These are phyloP conservation scores for Silene uniflora DNA, from an alignment of 148 eudicot genomes.

Conservation along the genomic window DNA sequence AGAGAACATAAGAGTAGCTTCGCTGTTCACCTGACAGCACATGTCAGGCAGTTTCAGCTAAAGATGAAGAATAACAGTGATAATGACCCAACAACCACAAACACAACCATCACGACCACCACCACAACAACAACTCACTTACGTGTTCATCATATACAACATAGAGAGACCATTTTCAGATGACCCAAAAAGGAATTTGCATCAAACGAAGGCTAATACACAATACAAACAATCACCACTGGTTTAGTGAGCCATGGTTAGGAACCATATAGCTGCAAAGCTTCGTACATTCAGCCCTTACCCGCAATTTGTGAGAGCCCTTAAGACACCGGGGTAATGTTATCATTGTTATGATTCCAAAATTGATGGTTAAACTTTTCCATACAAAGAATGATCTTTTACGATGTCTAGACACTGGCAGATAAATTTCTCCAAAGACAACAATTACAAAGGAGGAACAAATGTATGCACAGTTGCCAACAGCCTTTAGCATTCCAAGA, in stretches of 20 bases:
- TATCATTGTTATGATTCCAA: not conserved
- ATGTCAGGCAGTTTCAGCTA: constrained; percentile 7
- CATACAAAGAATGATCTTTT: constrained; percentile 1
- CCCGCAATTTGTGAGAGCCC: not conserved
- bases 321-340: not conserved
- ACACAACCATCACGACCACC: not conserved
- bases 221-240: not conserved
- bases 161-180: not conserved
- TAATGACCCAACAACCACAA: constrained; percentile 7
- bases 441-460: not conserved
- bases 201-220: not conserved
- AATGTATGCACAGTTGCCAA: not conserved
- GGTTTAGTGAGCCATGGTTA: not conserved
- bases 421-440: not conserved
- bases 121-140: not conserved
- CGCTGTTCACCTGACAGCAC: constrained; percentile 64
- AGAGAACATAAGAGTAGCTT: constrained; percentile 81
- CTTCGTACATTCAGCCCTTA: not conserved
- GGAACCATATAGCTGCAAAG: not conserved
- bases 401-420: not conserved
- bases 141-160: not conserved
- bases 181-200: not conserved
- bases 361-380: not conserved
- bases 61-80: not conserved
- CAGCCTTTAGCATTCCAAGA: not conserved